phyloP scores from a whole-genome alignment of 2,329 filamentous ascomycete genomes.

The Colletotrichum gigasporum region DNA sequence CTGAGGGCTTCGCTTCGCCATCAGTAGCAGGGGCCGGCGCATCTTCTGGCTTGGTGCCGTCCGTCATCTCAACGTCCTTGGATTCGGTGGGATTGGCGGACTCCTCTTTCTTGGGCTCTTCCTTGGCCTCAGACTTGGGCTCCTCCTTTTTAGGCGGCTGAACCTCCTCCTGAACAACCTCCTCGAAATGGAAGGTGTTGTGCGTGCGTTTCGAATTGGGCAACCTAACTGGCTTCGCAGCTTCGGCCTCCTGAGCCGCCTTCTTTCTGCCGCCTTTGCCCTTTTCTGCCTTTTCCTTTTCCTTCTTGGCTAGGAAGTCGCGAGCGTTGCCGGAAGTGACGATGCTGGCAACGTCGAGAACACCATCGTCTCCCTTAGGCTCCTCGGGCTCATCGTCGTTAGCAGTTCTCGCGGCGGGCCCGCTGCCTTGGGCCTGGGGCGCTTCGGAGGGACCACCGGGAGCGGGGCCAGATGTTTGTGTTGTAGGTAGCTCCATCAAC shows the following conservation, averaged over 20 bases:
- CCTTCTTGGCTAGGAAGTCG: conserved; percentile 84
- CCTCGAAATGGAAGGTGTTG: conserved; percentile 79
- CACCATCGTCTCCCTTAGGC: conserved; percentile 66
- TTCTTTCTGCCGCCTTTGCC: conserved; percentile 67
- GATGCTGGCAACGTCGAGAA: conserved; percentile 85
- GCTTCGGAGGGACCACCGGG: conserved; percentile 42
- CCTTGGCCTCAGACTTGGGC: conserved; percentile 32
- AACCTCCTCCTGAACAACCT: conserved; percentile 67
- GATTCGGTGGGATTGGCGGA: neutral
- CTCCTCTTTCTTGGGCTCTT: conserved; percentile 19
- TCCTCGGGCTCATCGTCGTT: conserved; percentile 46
- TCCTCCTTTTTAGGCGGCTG: conserved; percentile 42
- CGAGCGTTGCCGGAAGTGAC: conserved; percentile 83
- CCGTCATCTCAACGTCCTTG: conserved; percentile 36
- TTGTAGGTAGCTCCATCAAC: conserved; percentile 58
- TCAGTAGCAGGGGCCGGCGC: conserved; percentile 29
- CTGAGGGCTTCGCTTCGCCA: conserved; percentile 35
- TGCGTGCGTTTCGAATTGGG: conserved; percentile 78
- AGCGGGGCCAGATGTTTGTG: conserved; percentile 39
- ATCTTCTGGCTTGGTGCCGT: conserved; percentile 29
- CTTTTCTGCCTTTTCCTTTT: conserved; percentile 76
- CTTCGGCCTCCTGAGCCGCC: conserved; percentile 65
- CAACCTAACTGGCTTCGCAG: conserved; percentile 66
- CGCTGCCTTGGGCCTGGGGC: conserved; percentile 41
- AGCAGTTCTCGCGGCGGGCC: conserved; percentile 40